Evolutionary conservation across 192 early-diverging fungal genomes (phyloP), one percentile per base, ranked within the genome.

Genomic region (Rhizoclosmatium globosum): DNA sequence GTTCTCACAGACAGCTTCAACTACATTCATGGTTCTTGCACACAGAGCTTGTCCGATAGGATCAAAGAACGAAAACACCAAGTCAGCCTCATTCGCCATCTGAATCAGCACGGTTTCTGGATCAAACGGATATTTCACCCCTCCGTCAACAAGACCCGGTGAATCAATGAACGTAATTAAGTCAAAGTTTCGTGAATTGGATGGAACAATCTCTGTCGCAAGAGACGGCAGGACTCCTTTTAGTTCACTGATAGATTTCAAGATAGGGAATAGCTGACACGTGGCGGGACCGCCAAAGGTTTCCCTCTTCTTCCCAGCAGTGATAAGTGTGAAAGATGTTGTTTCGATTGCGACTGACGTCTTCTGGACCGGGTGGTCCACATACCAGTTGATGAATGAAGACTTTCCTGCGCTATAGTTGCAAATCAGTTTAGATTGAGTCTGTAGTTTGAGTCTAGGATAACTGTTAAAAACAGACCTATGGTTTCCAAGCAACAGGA

Each of bases 101-200:
- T 48, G 6, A 19, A 46, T 66, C 57, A 75, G 45, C n/a, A 75
- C 74, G 13, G 11, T n/a, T 75, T 75, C 74, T 2, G 74, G 74
- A 15, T 75, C 59, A 64, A 64, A 75, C n/a, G 74, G 65, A 43
- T 75, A 75, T 39, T 75, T 64, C n/a, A 75, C 65, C 17, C 62
- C 74, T 42, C 74, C 74, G 48, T 75, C 74, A 6, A 75, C 74
- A 6, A 75, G 48, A 11, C 74, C 74, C 6, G 74, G 74, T 3
- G 74, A 38, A 42, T 75, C 74, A 64, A 75, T 75, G 47, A 75
- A 68, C 19, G 74, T 75, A 46, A 75, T 66, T n/a, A 75, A 17
- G 3, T 64, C 45, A 75, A 75, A 66, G 47, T 75, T 75, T 7
- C 65, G 43, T 4, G 21, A 7, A 17, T 4, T 6, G 31, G 62